Conservation (phyloP, 1,139 yeast species). For the Trichomonascaceae sp. region DNA sequence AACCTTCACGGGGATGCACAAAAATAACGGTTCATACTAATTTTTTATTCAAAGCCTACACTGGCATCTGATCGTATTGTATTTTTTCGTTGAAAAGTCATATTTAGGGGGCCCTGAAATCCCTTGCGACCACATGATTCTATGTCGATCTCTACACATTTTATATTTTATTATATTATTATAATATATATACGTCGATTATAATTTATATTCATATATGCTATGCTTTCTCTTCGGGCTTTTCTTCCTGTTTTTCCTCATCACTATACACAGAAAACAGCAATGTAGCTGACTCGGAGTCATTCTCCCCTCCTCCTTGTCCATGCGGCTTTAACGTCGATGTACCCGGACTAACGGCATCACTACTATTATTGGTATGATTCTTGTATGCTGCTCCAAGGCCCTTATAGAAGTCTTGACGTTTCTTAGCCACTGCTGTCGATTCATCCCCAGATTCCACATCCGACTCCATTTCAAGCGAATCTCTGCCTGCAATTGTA, state of each 20-base stretch:
- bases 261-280: constrained; percentile 9
- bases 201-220: neutral
- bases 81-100: no score
- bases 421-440: neutral
- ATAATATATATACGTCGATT: no score
- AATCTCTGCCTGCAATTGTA: neutral
- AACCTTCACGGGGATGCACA: no score
- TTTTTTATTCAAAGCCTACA: no score
- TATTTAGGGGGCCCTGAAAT: no score
- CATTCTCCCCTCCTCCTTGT: constrained; percentile 17
- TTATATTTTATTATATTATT: no score
- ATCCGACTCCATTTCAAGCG: constrained; percentile 5
- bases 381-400: neutral
- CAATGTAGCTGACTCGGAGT: constrained; percentile 5
- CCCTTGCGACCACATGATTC: no score
- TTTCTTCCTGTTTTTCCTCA: neutral
- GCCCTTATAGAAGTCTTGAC: constrained; percentile 2
- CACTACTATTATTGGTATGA: neutral
- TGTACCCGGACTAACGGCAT: constrained; percentile 4
- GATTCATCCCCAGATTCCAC: constrained; percentile 3
- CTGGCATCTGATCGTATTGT: no score
- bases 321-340: constrained; percentile 19
- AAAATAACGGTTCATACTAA: no score
- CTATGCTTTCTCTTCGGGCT: neutral
- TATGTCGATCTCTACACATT: no score